Base-by-base conservation (phyloP, 345 rosid genomes). In the Lumnitzera littorea region DNA sequence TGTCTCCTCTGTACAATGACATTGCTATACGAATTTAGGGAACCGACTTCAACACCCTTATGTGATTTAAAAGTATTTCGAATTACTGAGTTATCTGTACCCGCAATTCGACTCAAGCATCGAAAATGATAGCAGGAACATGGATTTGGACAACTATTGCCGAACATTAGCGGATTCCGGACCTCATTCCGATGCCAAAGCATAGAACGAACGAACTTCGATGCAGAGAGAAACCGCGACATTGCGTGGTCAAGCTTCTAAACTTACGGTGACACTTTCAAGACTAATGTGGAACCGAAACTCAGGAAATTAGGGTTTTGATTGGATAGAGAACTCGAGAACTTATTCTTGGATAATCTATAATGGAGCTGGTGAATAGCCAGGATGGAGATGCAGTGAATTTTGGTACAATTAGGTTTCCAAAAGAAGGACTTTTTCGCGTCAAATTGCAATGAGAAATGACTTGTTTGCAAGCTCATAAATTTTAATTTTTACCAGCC, bases 221-320 rank as follows among this genome's bases (percentile, higher is more conserved):
- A 63, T 43, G 78, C 69, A 8, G 84, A 66, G 60, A 72, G 60
- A 59, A 82, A 85, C 50, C 92, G 89, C 62, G 74, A 84, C 95
- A 91, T 88, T 78, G 67, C 46, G 62, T 36, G 24, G 50, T 51
- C 15, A 12, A 47, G 7, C 24, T 59, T 67, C 9, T 15, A 53
- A 16, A 36, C 29, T 24, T 2, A 57, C 2, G 53, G 46, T 2
- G 48, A 25, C 2, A 15, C 3, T 13, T 15, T 36, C 9, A 36
- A 36, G 43, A 9, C 10, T 36, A 36, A 36, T 4, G 43, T 9
- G 43, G 43, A 7, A 6, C 7, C 43, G 7, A 36, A 36, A 36
- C 1, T 9, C 31, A 5, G 43, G 11, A 36, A 36, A 36, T 7
- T 36, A 36, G 43, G 43, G 43, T 36, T 7, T 36, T 9, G 0